Evolutionary conservation across 148 eudicot species (phyloP), one percentile per base, ranked within the genome.

Genomic region (Rhododendron kiyosumense): DNA sequence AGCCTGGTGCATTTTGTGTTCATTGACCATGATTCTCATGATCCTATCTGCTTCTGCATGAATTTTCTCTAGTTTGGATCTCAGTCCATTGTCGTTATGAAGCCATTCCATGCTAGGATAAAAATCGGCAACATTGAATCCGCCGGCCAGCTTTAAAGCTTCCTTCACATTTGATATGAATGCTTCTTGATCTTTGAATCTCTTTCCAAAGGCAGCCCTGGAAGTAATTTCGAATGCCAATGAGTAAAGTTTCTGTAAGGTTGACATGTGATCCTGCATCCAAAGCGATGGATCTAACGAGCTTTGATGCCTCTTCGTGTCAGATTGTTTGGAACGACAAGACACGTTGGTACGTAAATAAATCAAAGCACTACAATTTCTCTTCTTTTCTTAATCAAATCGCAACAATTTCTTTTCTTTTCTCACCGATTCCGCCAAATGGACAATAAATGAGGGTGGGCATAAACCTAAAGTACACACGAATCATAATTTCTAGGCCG

Each of bases 121-220:
- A 2, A 85, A 2, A 85, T 90, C 92, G 2, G 82, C 88, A 34
- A 90, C 57, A 54, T 51, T 81, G 57, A 90, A 85, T 4, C 89
- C 88, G 10, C 69, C 26, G 2, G 78, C 87, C 52, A 85, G 7
- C 57, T 20, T 77, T 11, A 77, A 2, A 38, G 1, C 59, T 77
- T 88, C 80, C 52, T 83, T 22, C 0, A 81, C 20, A 10, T 51
- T 13, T 7, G 77, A 36, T 3, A 85, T 61, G 78, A 88, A 86
- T 14, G 30, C 22, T 54, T 86, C 87, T 51, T 85, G 84, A 12
- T 88, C 83, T 85, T 63, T 83, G 20, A 78, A 34, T 38, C 79
- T 86, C 71, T 78, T 82, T 9, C 90, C 92, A 79, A 90, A 73
- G 3, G 87, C 87, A 45, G 90, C 87, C 65, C 82, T 85, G 4